Base-by-base conservation (phyloP, 345 rosid genomes). In the Combretum micranthum region DNA sequence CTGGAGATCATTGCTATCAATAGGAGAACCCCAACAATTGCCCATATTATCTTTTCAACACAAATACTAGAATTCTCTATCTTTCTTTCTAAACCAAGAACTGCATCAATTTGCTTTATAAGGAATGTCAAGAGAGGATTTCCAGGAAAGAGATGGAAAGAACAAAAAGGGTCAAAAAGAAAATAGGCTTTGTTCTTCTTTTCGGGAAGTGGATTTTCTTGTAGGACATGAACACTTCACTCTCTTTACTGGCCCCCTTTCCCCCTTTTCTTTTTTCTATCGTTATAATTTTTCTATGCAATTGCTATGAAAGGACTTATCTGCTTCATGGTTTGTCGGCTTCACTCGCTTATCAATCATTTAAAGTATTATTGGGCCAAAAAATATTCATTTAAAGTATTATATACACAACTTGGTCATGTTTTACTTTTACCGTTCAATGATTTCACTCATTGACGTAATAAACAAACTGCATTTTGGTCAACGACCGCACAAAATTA, bases 231-330 rank as follows among this genome's bases (percentile, higher is more conserved):
- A 11, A 32, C 39, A 7, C 39, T 32, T 5, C 39, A 7, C 39
- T 32, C 0, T 32, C 9, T 25, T 32, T 32, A n/a, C 39, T 32
- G 48, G 16, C 19, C 25, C 25, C 4, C 14, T 55, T 55, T 12
- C 55, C 17, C 20, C 43, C 54, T 47, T 19, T 18, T 42, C 42
- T 15, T 56, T 26, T 18, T n/a, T 15, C 14, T 15, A 39, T 5
- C 9, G 70, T 65, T 62, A 53, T 53, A 20, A 8, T 25, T n/a
- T 55, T 42, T 55, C 23, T 42, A 23, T 17, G 64, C 21, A 44
- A 25, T 65, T 62, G 16, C 69, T 43, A 46, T 57, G 66, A 62
- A 55, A 46, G 59, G 49, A 49, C 59, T 59, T 15, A 19, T 53
- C 15, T 42, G 50, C 13, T 25, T 42, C 56, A 18, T 47, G 39